Evolutionary conservation across 2,329 filamentous ascomycete genomes (phyloP).

Genomic region (Fusarium albosuccineum): DNA sequence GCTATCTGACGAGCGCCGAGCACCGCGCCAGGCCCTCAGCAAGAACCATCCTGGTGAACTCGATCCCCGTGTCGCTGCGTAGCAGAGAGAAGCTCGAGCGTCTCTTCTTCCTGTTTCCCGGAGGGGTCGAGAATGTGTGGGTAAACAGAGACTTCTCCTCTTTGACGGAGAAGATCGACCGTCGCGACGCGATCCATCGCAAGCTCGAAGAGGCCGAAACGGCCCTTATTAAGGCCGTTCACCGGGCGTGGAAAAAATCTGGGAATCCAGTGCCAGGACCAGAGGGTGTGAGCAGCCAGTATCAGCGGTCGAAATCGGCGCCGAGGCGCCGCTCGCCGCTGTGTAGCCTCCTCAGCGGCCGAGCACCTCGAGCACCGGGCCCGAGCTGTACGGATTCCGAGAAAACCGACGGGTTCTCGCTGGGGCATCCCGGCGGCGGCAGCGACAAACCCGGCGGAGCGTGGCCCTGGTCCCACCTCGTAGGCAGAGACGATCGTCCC

Average conservation of each 20-base stretch:
- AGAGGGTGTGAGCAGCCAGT: slow-evolving; percentile 65
- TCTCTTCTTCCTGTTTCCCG: slow-evolving; percentile 95
- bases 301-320: no score
- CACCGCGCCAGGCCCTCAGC: slow-evolving; percentile 95
- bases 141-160: slow-evolving; percentile 90
- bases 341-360: no score
- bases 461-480: no score
- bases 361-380: no score
- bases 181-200: slow-evolving; percentile 77
- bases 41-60: slow-evolving; percentile 93
- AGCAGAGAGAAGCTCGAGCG: slow-evolving; percentile 83
- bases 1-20: slow-evolving; percentile 93
- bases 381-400: no score
- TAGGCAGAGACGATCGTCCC: slow-evolving; percentile 82
- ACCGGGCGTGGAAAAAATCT: slow-evolving; percentile 75
- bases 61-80: slow-evolving; percentile 92
- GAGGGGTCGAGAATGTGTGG: slow-evolving; percentile 96
- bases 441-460: slow-evolving; percentile 76
- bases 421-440: no score
- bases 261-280: slow-evolving; percentile 74
- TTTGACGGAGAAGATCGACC: slow-evolving; percentile 85
- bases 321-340: no score
- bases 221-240: slow-evolving; percentile 81
- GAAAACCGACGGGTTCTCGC: no score
- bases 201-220: slow-evolving; percentile 86